phyloP scores from a whole-genome alignment of 345 rosid genomes.

The Stellera chamaejasme region DNA sequence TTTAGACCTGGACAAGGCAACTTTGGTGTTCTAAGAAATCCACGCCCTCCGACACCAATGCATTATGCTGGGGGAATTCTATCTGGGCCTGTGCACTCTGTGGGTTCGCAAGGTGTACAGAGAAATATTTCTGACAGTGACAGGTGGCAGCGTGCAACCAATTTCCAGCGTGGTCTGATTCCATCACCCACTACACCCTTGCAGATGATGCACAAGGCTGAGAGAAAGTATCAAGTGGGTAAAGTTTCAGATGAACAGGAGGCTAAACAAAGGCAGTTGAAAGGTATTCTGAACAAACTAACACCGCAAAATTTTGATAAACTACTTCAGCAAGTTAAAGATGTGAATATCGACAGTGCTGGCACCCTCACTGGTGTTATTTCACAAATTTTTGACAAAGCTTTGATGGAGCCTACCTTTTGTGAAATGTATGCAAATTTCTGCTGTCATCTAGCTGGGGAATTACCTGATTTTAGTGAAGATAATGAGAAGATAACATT shows the following conservation, averaged over 20 bases:
- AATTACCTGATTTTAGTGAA: slow-evolving; percentile 67
- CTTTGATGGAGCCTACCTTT: slow-evolving; percentile 96
- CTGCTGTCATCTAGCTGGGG: slow-evolving; percentile 60
- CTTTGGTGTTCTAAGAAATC: slow-evolving; percentile 63
- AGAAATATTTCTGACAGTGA: slow-evolving; percentile 62
- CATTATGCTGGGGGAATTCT: slow-evolving; percentile 45
- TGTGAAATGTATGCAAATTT: slow-evolving; percentile 96
- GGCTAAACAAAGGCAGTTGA: slow-evolving; percentile 80
- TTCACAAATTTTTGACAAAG: slow-evolving; percentile 94
- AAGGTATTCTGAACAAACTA: slow-evolving; percentile 85
- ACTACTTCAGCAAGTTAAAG: slow-evolving; percentile 87
- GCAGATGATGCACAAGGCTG: slow-evolving; percentile 89
- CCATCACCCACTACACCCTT: slow-evolving; percentile 82
- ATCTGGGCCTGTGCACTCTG: slow-evolving; percentile 65
- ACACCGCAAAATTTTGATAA: slow-evolving; percentile 96
- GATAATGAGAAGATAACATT: slow-evolving; percentile 72
- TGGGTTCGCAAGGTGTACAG: slow-evolving; percentile 50
- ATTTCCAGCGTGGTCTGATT: slow-evolving; percentile 67
- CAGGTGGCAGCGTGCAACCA: slow-evolving; percentile 76
- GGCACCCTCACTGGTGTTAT: slow-evolving; percentile 71
- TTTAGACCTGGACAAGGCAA: slow-evolving; percentile 69
- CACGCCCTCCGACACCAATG: slow-evolving; percentile 47
- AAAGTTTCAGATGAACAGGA: slow-evolving; percentile 68
- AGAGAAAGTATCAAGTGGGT: slow-evolving; percentile 85
- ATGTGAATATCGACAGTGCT: slow-evolving; percentile 71